Conservation (phyloP, 2,329 filamentous ascomycete genomes). For the Apiospora aurea region DNA sequence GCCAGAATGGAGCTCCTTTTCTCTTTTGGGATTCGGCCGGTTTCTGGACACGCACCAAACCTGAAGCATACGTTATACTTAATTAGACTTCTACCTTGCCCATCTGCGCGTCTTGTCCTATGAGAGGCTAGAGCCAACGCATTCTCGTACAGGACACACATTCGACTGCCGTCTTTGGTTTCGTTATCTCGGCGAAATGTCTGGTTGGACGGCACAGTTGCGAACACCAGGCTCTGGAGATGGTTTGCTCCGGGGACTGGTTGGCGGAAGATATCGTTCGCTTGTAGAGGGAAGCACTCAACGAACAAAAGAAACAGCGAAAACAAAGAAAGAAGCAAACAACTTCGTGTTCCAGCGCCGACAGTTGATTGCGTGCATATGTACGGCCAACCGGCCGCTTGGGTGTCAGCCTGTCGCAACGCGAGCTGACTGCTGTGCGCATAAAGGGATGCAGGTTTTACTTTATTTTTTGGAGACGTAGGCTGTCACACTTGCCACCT, state of each 20-base stretch:
- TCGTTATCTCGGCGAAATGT: neutral
- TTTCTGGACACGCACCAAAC: neutral
- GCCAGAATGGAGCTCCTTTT: neutral
- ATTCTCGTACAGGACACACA: neutral
- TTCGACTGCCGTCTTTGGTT: neutral
- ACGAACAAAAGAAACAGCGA: neutral
- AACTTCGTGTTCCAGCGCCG: neutral
- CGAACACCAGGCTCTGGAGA: neutral
- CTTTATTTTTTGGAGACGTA: conserved; percentile 1
- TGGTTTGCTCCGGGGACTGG: neutral
- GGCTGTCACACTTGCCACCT: neutral
- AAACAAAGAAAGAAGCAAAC: neutral
- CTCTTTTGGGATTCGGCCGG: no score
- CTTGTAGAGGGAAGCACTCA: neutral
- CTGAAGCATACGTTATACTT: neutral
- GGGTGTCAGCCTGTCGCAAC: neutral
- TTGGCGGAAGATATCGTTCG: neutral
- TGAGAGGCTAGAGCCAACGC: neutral
- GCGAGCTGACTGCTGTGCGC: neutral
- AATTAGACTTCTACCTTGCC: neutral
- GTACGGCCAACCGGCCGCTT: neutral
- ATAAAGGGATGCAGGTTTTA: neutral
- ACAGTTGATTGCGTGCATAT: conserved; percentile 1
- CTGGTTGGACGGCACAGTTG: neutral
- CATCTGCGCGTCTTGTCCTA: neutral